Base-by-base conservation (phyloP, 805 yeast species). In the Metschnikowia corniflorae region DNA sequence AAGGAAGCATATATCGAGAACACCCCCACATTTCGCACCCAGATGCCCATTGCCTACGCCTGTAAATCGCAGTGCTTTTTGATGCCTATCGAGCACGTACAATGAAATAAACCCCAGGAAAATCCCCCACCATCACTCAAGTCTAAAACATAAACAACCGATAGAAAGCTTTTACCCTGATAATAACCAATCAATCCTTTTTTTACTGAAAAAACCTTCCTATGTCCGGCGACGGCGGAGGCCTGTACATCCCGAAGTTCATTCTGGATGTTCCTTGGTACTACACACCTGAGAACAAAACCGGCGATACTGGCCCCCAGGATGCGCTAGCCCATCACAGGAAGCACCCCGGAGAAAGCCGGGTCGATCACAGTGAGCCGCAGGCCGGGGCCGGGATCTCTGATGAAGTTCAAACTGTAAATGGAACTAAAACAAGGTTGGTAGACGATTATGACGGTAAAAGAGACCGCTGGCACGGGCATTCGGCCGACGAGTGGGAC, bases 401-500 rank as follows among this genome's bases (percentile, higher is more conserved):
- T 1, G 85, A 81, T 58, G 66, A 61, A 19, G 53, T 40, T 1
- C 22, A 16, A n/a, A 30, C 20, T 2, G 31, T 37, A 8, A 27
- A 42, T 2, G 53, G 47, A 6, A 30, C 40, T 14, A 29, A 33
- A 55, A 58, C 33, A 6, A 39, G 44, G 30, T 57, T 51, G 32
- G 61, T 35, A 2, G 62, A 58, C 18, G 73, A 71, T 30, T 86
- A 79, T 71, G 94, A 84, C 50, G 73, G 80, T 8, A 82, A 80
- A 44, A 62, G 88, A 40, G 95, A 86, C 58, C 67, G 86, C 40
- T 86, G 93, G 95, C 82, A 75, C 52, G 95, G 95, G 0, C 84
- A 77, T 53, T 79, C 82, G 30, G 69, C 76, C 1, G 63, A 67
- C 8, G 86, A 82, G 35, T 85, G 83, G 64, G 73, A 70, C 31